Conservation (phyloP, 2,329 filamentous ascomycete genomes). For the Venturia asperata region DNA sequence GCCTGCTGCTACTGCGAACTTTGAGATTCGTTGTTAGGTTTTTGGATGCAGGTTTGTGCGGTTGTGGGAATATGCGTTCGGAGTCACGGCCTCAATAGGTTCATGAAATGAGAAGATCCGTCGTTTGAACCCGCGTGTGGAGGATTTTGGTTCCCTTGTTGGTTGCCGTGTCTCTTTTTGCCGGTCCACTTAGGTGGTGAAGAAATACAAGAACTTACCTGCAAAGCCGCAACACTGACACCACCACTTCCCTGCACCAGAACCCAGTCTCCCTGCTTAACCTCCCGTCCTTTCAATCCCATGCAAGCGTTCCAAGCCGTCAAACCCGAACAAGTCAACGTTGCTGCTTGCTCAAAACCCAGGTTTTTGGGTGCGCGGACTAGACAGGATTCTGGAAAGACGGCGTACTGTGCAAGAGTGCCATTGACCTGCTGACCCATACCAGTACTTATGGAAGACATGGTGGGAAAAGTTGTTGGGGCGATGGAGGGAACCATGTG, state of each 20-base stretch:
- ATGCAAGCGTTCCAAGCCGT: conserved; percentile 50
- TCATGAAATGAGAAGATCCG: neutral
- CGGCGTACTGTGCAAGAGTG: conserved; percentile 57
- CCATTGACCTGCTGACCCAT: conserved; percentile 65
- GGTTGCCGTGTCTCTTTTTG: neutral
- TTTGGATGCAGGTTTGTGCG: no score
- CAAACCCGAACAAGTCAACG: conserved; percentile 40
- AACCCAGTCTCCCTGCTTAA: conserved; percentile 42
- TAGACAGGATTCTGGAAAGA: conserved; percentile 60
- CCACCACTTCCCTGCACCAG: conserved; percentile 64
- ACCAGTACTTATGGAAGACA: conserved; percentile 43
- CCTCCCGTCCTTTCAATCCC: conserved; percentile 36
- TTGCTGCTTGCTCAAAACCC: conserved; percentile 40
- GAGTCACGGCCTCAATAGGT: neutral
- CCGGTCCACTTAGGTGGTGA: neutral
- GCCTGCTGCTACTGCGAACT: conserved; percentile 10
- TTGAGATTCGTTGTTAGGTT: no score
- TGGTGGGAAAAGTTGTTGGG: conserved; percentile 39
- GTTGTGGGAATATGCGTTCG: no score
- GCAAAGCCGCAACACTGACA: conserved; percentile 58
- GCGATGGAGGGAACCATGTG: conserved; percentile 34
- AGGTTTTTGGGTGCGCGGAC: conserved; percentile 54
- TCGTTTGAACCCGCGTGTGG: conserved; percentile 4
- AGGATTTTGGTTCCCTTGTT: neutral
- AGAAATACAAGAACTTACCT: conserved; percentile 36